Evolutionary conservation across 805 yeast genomes (phyloP), one percentile per base, ranked within the genome.

Genomic region (Suhomyces emberorum): DNA sequence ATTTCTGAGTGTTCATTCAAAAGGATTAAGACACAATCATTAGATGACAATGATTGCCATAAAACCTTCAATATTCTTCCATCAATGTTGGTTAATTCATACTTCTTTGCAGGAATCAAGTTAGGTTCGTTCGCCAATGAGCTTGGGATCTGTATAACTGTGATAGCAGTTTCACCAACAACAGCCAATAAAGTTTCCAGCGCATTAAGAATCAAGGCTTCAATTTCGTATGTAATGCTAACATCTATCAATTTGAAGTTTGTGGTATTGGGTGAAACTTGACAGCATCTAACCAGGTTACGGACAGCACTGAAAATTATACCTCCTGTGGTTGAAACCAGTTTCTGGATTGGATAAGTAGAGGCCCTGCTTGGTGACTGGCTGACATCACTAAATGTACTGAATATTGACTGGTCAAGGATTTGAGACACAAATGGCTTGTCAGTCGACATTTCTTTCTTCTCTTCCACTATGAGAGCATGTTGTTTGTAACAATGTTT

Each of bases 121-220:
- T 7, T 7, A 7, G 22, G 7, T 7, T 20, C 9, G 8, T 20
- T 9, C 8, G 7, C 9, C 8, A 9, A 20, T 20, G 22, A 20
- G 9, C 9, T 20, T 20, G 9, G 9, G 22, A 20, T 7, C 12
- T 23, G 35, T 7, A 54, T 45, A 3, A 69, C 59, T 4, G 49
- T 44, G 4, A 72, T 37, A 10, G 52, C 47, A 4, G 34, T 7
- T 1, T 47, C 51, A 4, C 73, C 69, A n/a, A 63, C 52, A 3
- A 65, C 47, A 2, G 76, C 78, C 33, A 77, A 39, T 4, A 69
- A 52, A 0, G 68, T 59, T 3, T 72, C 77, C 24, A 65, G 49
- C 4, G 48, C 38, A 48, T 76, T 76, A 35, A 71, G 39, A 15
- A 48, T 47, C 15, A 76, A 33, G 0, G 57, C 55, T 3, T 46